Evolutionary conservation across 192 early-diverging fungal genomes (phyloP).

Genomic region (Oehlia diaphana): DNA sequence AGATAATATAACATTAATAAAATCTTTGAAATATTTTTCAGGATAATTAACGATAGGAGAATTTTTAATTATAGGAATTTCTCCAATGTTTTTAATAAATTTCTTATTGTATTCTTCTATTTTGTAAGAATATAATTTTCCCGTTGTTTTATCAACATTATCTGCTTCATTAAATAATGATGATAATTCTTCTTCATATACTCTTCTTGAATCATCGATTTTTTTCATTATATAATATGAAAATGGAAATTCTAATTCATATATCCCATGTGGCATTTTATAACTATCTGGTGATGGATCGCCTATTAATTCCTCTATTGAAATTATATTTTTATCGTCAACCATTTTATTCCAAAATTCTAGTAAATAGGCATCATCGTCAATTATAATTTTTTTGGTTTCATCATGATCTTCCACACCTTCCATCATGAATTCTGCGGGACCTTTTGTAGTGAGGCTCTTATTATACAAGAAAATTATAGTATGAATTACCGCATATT

Average conservation of each 20-base stretch:
- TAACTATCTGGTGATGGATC: conserved; percentile 30
- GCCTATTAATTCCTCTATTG: neutral
- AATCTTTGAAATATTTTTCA: conserved; percentile 29
- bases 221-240: conserved; percentile 25
- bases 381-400: neutral
- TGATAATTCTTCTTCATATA: conserved; percentile 6
- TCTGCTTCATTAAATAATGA: neutral
- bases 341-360: conserved; percentile 27
- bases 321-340: conserved; percentile 16
- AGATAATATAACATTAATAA: conserved; percentile 7
- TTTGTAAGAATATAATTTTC: neutral
- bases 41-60: conserved; percentile 1
- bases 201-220: conserved; percentile 20
- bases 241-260: conserved; percentile 25
- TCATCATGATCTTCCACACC: too few relatives aligned
- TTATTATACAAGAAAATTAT: neutral
- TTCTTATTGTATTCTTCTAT: neutral
- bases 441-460: neutral
- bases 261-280: neutral
- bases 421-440: too few relatives aligned
- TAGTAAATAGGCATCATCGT: neutral
- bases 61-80: neutral
- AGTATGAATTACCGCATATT: neutral
- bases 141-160: conserved; percentile 13
- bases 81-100: neutral